Evolutionary conservation across 345 rosid species (phyloP).

Genomic region (Camelina hispida): DNA sequence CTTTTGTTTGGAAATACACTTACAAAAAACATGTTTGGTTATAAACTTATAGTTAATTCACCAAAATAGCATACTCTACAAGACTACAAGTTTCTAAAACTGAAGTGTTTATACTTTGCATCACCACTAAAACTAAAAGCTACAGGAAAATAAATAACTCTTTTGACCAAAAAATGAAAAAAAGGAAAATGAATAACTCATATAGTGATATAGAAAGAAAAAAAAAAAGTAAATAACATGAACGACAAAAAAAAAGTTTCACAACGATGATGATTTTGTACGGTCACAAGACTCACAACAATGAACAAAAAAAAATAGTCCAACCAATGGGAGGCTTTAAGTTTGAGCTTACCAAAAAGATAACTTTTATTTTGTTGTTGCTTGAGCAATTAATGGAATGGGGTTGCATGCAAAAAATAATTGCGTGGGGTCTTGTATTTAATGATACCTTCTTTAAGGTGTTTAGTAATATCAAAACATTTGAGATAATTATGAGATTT

Average conservation of each 20-base stretch:
- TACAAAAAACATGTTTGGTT: too few species aligned
- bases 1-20: too few species aligned
- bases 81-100: too few species aligned
- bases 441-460: not conserved
- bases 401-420: conserved; percentile 36
- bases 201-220: not conserved
- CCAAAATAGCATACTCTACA: not conserved
- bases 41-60: too few species aligned
- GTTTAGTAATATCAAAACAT: too few species aligned
- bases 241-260: not conserved
- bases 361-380: conserved; percentile 6
- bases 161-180: too few species aligned
- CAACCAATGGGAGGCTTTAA: conserved; percentile 39
- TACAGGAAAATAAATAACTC: too few species aligned
- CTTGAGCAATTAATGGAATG: conserved; percentile 23
- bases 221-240: not conserved
- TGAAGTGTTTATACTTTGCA: not conserved
- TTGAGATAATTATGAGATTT: too few species aligned
- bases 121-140: too few species aligned
- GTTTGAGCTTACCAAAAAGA: conserved; percentile 40
- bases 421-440: conserved; percentile 36
- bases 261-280: conserved; percentile 20
- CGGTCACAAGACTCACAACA: conserved; percentile 1
- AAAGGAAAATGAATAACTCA: not conserved
- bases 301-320: not conserved